phyloP scores from a whole-genome alignment of 2,329 filamentous ascomycete genomes.

The Fusarium pininemorale region DNA sequence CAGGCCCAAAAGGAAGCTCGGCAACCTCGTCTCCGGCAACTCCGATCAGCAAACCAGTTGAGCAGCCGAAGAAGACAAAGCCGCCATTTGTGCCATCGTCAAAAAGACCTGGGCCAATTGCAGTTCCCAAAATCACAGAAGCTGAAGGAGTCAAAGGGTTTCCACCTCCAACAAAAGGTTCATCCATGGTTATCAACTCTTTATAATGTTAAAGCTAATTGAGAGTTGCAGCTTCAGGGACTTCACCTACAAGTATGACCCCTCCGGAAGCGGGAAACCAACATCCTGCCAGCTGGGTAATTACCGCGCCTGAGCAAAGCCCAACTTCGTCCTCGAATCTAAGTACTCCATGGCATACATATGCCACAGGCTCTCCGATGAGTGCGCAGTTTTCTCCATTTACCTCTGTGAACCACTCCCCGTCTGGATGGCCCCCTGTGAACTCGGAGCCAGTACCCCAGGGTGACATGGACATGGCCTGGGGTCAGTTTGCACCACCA shows the following conservation, averaged over 20 bases:
- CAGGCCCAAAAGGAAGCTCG: constrained; percentile 54
- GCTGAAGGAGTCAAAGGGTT: constrained; percentile 50
- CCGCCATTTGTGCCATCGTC: constrained; percentile 56
- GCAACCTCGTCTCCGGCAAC: constrained; percentile 60
- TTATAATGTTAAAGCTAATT: constrained; percentile 7
- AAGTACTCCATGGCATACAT: constrained; percentile 59
- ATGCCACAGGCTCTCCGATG: constrained; percentile 60
- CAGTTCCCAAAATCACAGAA: constrained; percentile 56
- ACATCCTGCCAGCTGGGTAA: constrained; percentile 55
- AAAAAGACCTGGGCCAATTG: constrained; percentile 54
- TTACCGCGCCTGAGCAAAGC: constrained; percentile 52
- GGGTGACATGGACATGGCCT: constrained; percentile 54
- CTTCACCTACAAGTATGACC: constrained; percentile 13
- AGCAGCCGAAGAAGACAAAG: constrained; percentile 48
- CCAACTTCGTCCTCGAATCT: constrained; percentile 55
- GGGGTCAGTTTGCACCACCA: constrained; percentile 54
- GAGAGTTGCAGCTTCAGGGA: constrained; percentile 8
- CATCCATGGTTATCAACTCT: constrained; percentile 28
- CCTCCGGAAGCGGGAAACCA: constrained; percentile 49
- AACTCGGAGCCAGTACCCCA: constrained; percentile 50
- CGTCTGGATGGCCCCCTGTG: constrained; percentile 53
- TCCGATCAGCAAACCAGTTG: constrained; percentile 53
- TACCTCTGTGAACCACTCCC: constrained; percentile 52
- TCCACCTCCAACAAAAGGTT: constrained; percentile 55
- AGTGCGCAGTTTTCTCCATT: constrained; percentile 62